Evolutionary conservation across 2,329 filamentous ascomycete species (phyloP).

Genomic region (Cladosporium sphaerospermum): DNA sequence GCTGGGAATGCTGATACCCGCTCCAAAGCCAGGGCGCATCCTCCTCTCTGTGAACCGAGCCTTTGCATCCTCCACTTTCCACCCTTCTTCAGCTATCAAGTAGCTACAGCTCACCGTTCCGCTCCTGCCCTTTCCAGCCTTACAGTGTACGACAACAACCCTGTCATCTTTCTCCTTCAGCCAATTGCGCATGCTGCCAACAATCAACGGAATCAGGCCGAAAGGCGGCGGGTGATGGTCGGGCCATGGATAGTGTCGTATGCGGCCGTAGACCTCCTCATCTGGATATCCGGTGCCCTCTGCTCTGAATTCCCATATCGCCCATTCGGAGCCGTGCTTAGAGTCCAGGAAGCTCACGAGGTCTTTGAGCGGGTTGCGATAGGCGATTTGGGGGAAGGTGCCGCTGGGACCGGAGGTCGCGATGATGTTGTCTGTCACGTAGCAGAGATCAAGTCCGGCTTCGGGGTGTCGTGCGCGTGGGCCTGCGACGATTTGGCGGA

Average conservation of each 20-base stretch:
- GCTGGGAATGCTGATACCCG: constrained; percentile 86
- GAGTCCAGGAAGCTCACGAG: constrained; percentile 82
- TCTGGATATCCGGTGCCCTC: constrained; percentile 96
- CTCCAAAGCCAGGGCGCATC: constrained; percentile 84
- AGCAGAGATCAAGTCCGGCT: constrained; percentile 87
- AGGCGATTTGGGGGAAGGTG: constrained; percentile 84
- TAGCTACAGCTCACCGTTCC: constrained; percentile 86
- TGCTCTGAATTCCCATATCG: constrained; percentile 95
- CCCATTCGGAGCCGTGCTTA: constrained; percentile 79
- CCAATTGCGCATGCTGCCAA: constrained; percentile 92
- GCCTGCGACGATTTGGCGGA: constrained; percentile 86
- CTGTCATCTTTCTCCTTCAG: constrained; percentile 53
- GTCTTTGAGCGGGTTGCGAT: constrained; percentile 84
- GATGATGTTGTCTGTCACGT: constrained; percentile 76
- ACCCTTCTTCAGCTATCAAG: constrained; percentile 78
- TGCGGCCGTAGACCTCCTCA: constrained; percentile 73
- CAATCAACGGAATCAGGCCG: constrained; percentile 75
- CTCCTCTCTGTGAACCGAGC: constrained; percentile 69
- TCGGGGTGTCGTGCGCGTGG: constrained; percentile 79
- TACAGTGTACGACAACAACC: constrained; percentile 91
- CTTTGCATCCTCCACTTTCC: constrained; percentile 58
- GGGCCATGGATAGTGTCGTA: constrained; percentile 91
- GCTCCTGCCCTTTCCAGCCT: constrained; percentile 90
- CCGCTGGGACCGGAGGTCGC: constrained; percentile 81
- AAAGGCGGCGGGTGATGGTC: constrained; percentile 98